Base-by-base conservation (phyloP, 2,329 filamentous ascomycete species). In the Exophiala aquamarina region DNA sequence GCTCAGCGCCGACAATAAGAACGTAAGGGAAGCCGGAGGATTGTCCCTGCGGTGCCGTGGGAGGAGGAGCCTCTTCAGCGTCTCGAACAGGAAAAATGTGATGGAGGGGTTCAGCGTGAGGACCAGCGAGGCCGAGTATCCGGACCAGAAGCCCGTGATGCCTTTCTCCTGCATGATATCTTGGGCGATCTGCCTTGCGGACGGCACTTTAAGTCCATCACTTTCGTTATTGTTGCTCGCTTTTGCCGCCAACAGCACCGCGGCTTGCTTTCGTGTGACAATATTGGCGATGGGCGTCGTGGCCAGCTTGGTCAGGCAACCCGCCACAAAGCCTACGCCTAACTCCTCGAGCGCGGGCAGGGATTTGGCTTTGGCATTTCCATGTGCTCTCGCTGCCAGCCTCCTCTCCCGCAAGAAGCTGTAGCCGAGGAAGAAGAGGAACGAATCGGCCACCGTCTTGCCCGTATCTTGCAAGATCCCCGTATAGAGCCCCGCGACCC, bases 401-500 rank as follows among this genome's bases (percentile, higher is more conserved):
- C 78, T 67, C 17, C 62, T 59, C 42, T 70, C 63, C 14, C 73
- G 63, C 15, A 82, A 58, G 44, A 77, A 78, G 2, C 71, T 87
- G 69, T 95, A 94, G 49, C 87, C 84, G 14, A 92, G 76, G 70
- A 94, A 94, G 73, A 94, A 94, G 41, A 94, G 74, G 63, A 93
- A 92, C 47, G 85, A 87, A 70, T 93, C 89, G 21, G 81, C 76
- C 17, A 84, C 74, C 18, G 81, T 83, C 65, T 87, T 89, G 59
- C 72, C 75, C 9, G 84, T 80, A 61, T 87, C 84, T 28, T 79
- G 75, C 5, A 75, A 68, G 1, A 86, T 65, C 19, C 85, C 85
- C 18, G 73, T 76, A 62, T 87, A 95, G 56, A 95, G 83, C 1
- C 84, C 87, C 41, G 65, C 63, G 14, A 84, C 56, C 3, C 86